A percentile compares a stretch with the other conserved stretches of the same genome.
phyloP scores from a whole-genome alignment of 768 basidiomycete species.

The Hydnum rufescens region DNA sequence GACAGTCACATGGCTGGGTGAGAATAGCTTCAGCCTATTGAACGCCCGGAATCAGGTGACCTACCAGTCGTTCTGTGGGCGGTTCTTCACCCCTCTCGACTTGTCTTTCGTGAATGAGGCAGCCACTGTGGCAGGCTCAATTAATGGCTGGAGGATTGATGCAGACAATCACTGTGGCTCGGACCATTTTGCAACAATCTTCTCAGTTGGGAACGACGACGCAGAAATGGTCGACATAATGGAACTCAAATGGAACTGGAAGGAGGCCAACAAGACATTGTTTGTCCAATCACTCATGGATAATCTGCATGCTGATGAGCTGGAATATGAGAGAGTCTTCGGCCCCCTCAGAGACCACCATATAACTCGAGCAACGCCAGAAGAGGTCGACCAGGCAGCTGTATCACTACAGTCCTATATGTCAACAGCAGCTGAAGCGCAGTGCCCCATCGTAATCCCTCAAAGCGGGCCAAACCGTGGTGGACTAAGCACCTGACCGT shows the following conservation, averaged over 20 bases:
- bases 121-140: background rate
- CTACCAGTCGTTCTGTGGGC: conserved; percentile 1
- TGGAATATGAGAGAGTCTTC: background rate
- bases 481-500: background rate
- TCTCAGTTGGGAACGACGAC: background rate
- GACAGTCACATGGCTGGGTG: conserved; percentile 1
- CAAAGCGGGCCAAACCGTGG: background rate
- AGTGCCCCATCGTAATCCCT: background rate
- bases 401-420: background rate
- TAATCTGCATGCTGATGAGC: background rate
- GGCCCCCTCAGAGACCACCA: background rate
- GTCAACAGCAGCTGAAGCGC: background rate
- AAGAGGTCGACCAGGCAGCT: background rate
- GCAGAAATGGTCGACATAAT: background rate
- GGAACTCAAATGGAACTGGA: background rate
- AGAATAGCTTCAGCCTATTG: background rate
- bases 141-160: conserved; percentile 3
- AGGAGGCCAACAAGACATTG: background rate
- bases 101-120: conserved; percentile 4
- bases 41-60: conserved; percentile 2
- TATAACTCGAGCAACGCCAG: background rate
- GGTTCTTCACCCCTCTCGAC: background rate
- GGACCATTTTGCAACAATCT: conserved; percentile 1
- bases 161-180: background rate
- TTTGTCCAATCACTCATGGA: background rate